A percentile compares a stretch with the other conserved stretches of the same genome.
Conservation (phyloP, 306 rosid species). For the Cucumis hystrix region DNA sequence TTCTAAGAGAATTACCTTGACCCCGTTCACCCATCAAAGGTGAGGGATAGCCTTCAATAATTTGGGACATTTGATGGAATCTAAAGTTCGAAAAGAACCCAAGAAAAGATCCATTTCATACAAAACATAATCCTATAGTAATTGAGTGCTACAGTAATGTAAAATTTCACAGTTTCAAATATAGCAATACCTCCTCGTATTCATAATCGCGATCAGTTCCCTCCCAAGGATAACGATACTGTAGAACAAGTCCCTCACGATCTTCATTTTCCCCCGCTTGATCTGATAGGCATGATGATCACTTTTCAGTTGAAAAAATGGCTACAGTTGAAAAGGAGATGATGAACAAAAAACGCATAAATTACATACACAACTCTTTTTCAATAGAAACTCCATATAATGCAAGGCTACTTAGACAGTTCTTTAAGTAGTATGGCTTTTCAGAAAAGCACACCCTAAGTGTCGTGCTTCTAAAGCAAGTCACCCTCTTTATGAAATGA, state of each 20-base stretch:
- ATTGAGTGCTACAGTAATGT: not conserved
- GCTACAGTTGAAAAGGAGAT: not conserved
- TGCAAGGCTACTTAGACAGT: not conserved
- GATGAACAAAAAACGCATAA: not conserved
- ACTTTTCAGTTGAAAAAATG: not conserved
- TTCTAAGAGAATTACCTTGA: too few relatives aligned
- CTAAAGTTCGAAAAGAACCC: too few relatives aligned
- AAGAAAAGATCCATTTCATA: not conserved
- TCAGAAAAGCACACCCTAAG: not conserved
- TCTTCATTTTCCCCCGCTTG: slow-evolving; percentile 51
- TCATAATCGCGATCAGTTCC: slow-evolving; percentile 79
- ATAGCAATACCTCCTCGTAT: slow-evolving; percentile 65
- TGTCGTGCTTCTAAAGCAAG: not conserved
- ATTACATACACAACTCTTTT: not conserved
- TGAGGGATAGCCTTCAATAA: too few relatives aligned
- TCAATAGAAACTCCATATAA: not conserved
- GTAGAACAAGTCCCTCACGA: slow-evolving; percentile 29
- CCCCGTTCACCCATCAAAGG: too few relatives aligned
- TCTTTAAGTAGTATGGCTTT: not conserved
- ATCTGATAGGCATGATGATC: slow-evolving; percentile 22
- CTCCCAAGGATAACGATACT: slow-evolving; percentile 72
- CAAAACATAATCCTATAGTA: not conserved
- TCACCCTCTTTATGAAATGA: not conserved
- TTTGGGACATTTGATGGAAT: too few relatives aligned
- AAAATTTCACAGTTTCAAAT: not conserved